Conservation (phyloP, 2,329 filamentous ascomycete species). For the Apiospora arundinis region DNA sequence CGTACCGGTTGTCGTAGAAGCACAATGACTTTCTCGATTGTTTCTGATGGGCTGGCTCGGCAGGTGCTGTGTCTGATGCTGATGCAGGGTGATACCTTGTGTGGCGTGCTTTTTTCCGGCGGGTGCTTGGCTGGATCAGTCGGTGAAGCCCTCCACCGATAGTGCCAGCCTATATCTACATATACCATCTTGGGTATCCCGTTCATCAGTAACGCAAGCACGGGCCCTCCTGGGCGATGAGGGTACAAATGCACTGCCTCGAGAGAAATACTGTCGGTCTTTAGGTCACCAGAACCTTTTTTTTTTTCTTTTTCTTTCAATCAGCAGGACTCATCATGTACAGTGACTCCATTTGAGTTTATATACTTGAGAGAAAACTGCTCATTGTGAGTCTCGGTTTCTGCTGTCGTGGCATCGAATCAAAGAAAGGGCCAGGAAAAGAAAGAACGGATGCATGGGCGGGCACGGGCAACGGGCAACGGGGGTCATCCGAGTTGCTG, state of each 20-base stretch:
- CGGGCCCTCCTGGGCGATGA: too few relatives aligned
- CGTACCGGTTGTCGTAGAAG: too few relatives aligned
- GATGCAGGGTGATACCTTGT: slow-evolving; percentile 10
- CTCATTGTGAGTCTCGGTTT: too few relatives aligned
- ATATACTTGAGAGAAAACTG: too few relatives aligned
- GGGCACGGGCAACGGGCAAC: background rate
- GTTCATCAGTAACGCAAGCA: background rate
- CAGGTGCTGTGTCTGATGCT: background rate
- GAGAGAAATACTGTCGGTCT: background rate
- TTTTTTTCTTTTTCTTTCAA: too few relatives aligned
- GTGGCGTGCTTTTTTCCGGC: background rate
- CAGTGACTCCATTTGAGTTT: too few relatives aligned
- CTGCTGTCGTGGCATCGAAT: too few relatives aligned
- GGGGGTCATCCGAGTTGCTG: background rate
- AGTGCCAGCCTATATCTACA: background rate
- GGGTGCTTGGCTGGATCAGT: background rate
- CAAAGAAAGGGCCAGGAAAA: background rate
- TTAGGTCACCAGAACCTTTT: background rate
- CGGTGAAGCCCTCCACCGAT: background rate
- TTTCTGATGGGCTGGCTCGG: background rate
- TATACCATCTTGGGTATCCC: slow-evolving; percentile 1
- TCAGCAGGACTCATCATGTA: too few relatives aligned
- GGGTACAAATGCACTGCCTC: too few relatives aligned
- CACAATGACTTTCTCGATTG: too few relatives aligned
- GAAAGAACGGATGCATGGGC: background rate